Evolutionary conservation across 108 stramenopile genomes (phyloP).

Genomic region (Pelagomonas calceolata): DNA sequence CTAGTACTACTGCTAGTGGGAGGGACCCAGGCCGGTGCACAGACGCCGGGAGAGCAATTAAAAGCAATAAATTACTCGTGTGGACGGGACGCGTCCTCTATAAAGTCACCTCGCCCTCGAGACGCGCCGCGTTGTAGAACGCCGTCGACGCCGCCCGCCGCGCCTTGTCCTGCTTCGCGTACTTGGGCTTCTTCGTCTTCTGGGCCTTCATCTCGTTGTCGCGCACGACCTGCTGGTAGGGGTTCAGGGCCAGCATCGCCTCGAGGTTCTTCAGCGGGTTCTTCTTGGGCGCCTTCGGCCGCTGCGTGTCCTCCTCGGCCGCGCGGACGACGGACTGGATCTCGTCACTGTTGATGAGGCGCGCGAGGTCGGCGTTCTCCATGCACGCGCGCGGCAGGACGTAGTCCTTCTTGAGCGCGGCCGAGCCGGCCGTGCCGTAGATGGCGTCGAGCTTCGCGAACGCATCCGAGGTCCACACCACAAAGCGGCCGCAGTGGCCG

Average conservation of each 20-base stretch:
- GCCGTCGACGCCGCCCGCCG: constrained; percentile 17
- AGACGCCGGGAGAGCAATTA: too few species aligned
- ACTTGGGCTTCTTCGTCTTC: constrained; percentile 46
- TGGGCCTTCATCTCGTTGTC: constrained; percentile 54
- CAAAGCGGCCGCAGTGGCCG: constrained; percentile 98
- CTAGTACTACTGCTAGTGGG: too few species aligned
- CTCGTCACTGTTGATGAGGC: constrained; percentile 95
- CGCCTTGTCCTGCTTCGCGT: constrained; percentile 47
- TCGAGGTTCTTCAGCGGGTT: constrained; percentile 79
- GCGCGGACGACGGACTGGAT: constrained; percentile 87
- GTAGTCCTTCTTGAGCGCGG: constrained; percentile 41
- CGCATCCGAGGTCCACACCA: constrained; percentile 91
- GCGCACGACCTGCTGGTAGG: constrained; percentile 76
- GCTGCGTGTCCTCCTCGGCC: constrained; percentile 57
- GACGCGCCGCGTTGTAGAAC: too few species aligned
- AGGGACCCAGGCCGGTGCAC: too few species aligned
- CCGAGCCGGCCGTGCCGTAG: constrained; percentile 77
- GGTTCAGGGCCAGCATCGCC: constrained; percentile 79
- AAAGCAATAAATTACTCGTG: too few species aligned
- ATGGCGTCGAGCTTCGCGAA: constrained; percentile 84
- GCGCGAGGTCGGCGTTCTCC: constrained; percentile 95
- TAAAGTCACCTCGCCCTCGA: too few species aligned
- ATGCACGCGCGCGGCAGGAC: constrained; percentile 65
- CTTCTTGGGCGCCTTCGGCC: constrained; percentile 65
- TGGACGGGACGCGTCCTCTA: too few species aligned